Evolutionary conservation across 2,329 filamentous ascomycete genomes (phyloP), one percentile per base, ranked within the genome.

Genomic region (Pyrenophora teres): DNA sequence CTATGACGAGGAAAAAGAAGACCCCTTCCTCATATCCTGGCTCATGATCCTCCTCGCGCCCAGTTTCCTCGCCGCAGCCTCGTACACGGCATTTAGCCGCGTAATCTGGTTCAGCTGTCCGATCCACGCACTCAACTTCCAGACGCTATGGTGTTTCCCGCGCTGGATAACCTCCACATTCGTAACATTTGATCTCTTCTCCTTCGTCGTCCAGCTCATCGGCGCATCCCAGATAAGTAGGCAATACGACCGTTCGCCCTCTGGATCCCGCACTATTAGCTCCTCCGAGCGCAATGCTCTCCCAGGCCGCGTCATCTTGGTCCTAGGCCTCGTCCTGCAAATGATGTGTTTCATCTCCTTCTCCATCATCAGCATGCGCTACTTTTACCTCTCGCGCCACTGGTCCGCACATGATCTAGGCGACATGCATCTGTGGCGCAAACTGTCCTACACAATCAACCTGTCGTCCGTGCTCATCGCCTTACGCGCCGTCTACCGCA

Each of bases 401-500:
- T 73, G 67, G 65, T 60, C 68, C 16, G 62, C 59, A 15, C 56
- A 62, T 12, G 70, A 73, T 40, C 61, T 73, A 3, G 70, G 70
- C 40, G 70, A 73, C 47, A 64, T 69, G 64, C 67, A 68, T 40
- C 62, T 73, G 43, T 73, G 69, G 68, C 65, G 69, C 13, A 66
- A 69, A 16, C 58, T 73, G 10, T 59, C 53, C 8, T 71, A 67
- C 45, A 69, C 69, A 12, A 73, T 72, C 54, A 73, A 72, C 37
- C 45, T 70, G 2, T 70, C 68, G 0, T 69, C 67, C 2, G 57
- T 63, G 0, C 57, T 65, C 31, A 67, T 68, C 35, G 65, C 82
- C 70, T 54, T 81, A 3, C 79, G 80, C 12, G 81, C 77, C n/a
- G 72, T 82, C 23, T 83, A 80, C 53, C 77, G 80, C n/a, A 76